Percentiles rank a stretch among this genome's conserved stretches.
Evolutionary conservation across 345 rosid species (phyloP).

Genomic region (Heritiera littoralis): DNA sequence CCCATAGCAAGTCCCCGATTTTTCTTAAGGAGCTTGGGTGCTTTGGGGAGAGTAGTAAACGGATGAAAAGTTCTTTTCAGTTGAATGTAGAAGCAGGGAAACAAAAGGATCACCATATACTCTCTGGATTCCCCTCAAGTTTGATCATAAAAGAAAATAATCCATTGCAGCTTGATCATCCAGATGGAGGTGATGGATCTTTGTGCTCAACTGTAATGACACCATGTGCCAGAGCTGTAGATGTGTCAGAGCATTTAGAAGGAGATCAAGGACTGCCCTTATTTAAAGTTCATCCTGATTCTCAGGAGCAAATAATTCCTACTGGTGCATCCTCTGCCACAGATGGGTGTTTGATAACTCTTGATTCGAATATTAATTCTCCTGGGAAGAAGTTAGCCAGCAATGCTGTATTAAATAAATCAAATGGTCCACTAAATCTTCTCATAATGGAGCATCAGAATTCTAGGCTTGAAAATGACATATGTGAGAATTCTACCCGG

Average conservation of each 20-base stretch:
- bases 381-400: conserved; percentile 40
- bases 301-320: conserved; percentile 34
- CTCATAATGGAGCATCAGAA: conserved; percentile 30
- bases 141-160: conserved; percentile 35
- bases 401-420: conserved; percentile 41
- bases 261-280: conserved; percentile 36
- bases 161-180: conserved; percentile 30
- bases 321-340: conserved; percentile 17
- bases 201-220: conserved; percentile 30
- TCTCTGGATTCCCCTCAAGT: conserved; percentile 36
- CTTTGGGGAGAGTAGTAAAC: conserved; percentile 49
- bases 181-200: conserved; percentile 38
- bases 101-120: conserved; percentile 33
- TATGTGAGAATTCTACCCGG: conserved; percentile 39
- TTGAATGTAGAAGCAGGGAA: conserved; percentile 29
- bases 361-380: conserved; percentile 38
- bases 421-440: conserved; percentile 41
- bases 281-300: conserved; percentile 37
- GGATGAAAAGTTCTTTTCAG: conserved; percentile 34
- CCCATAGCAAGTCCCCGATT: conserved; percentile 38
- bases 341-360: conserved; percentile 35
- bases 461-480: conserved; percentile 36
- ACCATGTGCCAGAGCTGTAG: conserved; percentile 30
- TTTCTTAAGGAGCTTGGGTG: conserved; percentile 44
- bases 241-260: conserved; percentile 31